Base-by-base conservation (phyloP, 73 alveolate genomes). In the Paraurostyla sp. region DNA sequence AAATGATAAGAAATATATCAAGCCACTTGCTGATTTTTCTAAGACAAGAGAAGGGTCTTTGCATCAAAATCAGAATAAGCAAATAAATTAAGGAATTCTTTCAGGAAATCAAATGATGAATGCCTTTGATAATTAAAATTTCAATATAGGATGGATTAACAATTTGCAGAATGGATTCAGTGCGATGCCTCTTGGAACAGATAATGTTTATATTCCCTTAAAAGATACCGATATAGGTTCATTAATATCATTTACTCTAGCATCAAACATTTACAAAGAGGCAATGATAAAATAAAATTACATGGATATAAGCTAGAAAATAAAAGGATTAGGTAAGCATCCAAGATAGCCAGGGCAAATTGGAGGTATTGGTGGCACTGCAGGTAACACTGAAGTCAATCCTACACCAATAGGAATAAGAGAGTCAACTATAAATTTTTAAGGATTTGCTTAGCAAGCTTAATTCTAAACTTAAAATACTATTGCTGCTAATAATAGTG, bases 231-330 rank as follows among this genome's bases (percentile, higher is more conserved):
- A 91, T 52, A 60, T 83, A 0, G 95, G 93, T 9, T 68, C 93
- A 16, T 54, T 91, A 0, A 83, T 91, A 3, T 83, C 93, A 6
- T 84, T 50, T 42, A 85, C 71, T 0, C 89, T 91, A 4, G 50
- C 80, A 23, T 71, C 90, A 6, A 91, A 91, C 83, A 68, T 75
- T 3, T 84, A 91, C 62, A 63, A 40, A 25, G 91, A 83, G 57
- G 95, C 91, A 20, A 59, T 91, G 71, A 78, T 76, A 11, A 83
- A 78, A 42, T 85, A 83, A 59, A 84, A 84, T 76, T 91, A 91
- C 62, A 91, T 91, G 95, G 93, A 91, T 51, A 52, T 81, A 0
- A n/a, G 41, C 25, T 57, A 7, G 22, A 81, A 81, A 54, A 52
- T 81, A 0, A 57, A 81, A 38, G 89, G 43, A 7, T 43, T 54